A percentile compares a stretch with the other conserved stretches of the same genome.
These are phyloP conservation scores for Meripilus lineatus DNA, from an alignment of 1,284 basidiomycete species.

Conservation along the genomic window DNA sequence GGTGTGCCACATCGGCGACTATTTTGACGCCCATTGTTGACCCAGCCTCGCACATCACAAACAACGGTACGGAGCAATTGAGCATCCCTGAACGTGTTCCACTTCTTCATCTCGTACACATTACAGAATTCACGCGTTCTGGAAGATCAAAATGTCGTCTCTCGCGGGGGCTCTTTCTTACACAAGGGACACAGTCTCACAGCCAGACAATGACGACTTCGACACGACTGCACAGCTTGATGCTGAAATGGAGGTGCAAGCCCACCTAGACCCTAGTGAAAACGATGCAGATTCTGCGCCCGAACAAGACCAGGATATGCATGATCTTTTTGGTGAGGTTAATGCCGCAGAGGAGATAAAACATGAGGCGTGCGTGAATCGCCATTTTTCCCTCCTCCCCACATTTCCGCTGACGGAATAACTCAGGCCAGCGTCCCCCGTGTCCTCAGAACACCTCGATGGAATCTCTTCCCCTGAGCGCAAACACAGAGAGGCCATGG, in stretches of 20 bases:
- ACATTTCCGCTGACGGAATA: neutral
- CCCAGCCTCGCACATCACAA: too few relatives aligned
- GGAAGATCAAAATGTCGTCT: conserved; percentile 9
- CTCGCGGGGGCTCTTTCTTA: conserved; percentile 11
- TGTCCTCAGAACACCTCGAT: conserved; percentile 53
- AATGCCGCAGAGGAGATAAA: conserved; percentile 51
- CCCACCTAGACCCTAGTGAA: conserved; percentile 6
- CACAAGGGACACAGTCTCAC: neutral
- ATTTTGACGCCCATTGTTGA: too few relatives aligned
- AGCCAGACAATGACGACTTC: conserved; percentile 2
- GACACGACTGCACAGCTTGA: conserved; percentile 5
- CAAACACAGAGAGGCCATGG: conserved; percentile 61
- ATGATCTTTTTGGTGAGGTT: conserved; percentile 77
- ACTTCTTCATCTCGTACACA: conserved; percentile 5
- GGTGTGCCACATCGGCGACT: too few relatives aligned
- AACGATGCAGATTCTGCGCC: conserved; percentile 7
- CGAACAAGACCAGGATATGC: conserved; percentile 57
- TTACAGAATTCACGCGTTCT: neutral
- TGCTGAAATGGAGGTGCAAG: conserved; percentile 9
- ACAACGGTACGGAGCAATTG: too few relatives aligned
- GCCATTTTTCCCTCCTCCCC: conserved; percentile 1
- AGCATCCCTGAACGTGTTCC: too few relatives aligned
- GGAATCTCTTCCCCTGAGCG: conserved; percentile 66
- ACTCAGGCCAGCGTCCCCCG: conserved; percentile 22
- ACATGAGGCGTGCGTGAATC: conserved; percentile 23